A percentile compares a stretch with the other conserved stretches of the same genome.
phyloP scores from a whole-genome alignment of 106 monocot genomes.

The Posidonia australis region DNA sequence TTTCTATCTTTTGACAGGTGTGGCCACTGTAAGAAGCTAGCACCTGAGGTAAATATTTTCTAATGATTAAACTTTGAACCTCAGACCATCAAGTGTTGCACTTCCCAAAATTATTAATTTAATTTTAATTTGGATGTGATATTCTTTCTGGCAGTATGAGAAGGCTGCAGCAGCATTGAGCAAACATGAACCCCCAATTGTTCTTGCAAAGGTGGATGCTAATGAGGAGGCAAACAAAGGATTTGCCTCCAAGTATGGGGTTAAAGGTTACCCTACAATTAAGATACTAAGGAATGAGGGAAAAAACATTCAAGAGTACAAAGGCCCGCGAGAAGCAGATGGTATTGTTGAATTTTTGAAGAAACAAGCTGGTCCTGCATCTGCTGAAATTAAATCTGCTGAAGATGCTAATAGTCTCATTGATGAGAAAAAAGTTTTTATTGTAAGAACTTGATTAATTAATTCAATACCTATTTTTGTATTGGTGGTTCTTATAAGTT shows the following conservation, averaged over 20 bases:
- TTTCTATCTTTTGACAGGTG: constrained; percentile 6
- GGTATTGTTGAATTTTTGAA: constrained; percentile 84
- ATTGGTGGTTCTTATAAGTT: too few species aligned
- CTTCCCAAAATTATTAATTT: too few species aligned
- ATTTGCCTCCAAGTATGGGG: constrained; percentile 51
- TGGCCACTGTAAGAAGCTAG: constrained; percentile 47
- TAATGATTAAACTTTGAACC: too few species aligned
- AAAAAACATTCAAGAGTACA: constrained; percentile 62
- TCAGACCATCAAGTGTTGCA: too few species aligned
- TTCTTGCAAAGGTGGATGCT: constrained; percentile 85
- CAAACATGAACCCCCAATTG: constrained; percentile 67
- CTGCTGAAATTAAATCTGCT: constrained; percentile 56
- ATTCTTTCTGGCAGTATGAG: too few species aligned
- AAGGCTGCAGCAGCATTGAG: constrained; percentile 65
- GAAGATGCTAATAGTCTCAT: constrained; percentile 45
- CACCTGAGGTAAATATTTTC: constrained; percentile 97
- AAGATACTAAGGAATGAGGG: constrained; percentile 81
- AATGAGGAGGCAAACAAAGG: constrained; percentile 61
- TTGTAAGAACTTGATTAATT: constrained; percentile 74
- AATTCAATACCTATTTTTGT: too few species aligned
- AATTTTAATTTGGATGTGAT: too few species aligned
- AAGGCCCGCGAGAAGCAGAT: constrained; percentile 81
- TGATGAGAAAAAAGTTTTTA: constrained; percentile 47
- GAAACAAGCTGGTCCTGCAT: constrained; percentile 80
- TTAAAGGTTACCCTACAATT: constrained; percentile 73